Conservation (phyloP, 257 asterid genomes). For the Misopates orontium region DNA sequence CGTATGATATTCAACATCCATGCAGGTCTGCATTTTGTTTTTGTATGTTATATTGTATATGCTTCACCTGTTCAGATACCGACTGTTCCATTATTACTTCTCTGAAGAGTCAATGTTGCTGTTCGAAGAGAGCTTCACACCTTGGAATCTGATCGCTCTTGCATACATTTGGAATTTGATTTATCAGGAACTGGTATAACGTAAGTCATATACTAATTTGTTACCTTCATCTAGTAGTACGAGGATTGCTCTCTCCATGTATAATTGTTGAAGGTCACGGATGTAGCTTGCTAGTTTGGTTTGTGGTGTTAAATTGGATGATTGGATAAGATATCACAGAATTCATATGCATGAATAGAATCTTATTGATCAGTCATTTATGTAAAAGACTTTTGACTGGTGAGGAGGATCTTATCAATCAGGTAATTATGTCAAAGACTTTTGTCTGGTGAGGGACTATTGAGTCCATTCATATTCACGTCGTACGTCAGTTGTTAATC, state of each 20-base stretch:
- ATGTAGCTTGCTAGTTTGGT: constrained; percentile 10
- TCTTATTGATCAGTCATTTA: neutral
- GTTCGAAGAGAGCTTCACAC: constrained; percentile 75
- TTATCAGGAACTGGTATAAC: constrained; percentile 53
- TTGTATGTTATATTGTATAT: constrained; percentile 3
- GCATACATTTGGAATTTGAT: constrained; percentile 79
- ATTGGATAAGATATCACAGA: neutral
- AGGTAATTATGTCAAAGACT: no score
- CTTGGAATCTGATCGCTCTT: constrained; percentile 75
- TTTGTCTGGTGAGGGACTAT: no score
- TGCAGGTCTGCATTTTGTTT: constrained; percentile 49
- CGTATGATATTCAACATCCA: constrained; percentile 75
- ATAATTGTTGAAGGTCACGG: neutral
- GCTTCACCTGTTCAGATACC: constrained; percentile 19
- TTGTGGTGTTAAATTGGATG: neutral
- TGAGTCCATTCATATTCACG: no score
- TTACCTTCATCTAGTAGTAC: neutral
- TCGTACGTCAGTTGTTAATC: no score
- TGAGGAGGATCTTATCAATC: constrained; percentile 1
- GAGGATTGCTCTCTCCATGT: constrained; percentile 5
- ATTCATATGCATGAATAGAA: neutral
- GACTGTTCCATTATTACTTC: constrained; percentile 24
- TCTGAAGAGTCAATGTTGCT: constrained; percentile 68
- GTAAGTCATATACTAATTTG: constrained; percentile 39
- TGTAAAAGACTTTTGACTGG: neutral